Evolutionary conservation across 345 rosid species (phyloP).

Genomic region (Clarkia xantiana): DNA sequence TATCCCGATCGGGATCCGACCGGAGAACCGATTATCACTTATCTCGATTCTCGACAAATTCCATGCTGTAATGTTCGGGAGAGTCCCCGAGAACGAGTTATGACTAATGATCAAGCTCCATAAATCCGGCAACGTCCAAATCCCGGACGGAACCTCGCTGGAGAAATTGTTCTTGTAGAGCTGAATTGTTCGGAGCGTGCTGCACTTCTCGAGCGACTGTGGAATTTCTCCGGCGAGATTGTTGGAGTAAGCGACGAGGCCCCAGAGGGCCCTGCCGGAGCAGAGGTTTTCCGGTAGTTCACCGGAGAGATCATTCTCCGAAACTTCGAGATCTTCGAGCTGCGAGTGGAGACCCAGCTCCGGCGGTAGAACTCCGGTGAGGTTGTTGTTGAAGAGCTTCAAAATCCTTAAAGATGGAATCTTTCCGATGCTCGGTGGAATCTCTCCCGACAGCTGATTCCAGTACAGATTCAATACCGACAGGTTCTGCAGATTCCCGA

Average conservation of each 20-base stretch:
- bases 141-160: constrained; percentile 54
- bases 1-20: constrained; percentile 42
- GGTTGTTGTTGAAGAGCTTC: constrained; percentile 35
- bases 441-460: constrained; percentile 49
- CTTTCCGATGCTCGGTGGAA: constrained; percentile 39
- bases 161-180: constrained; percentile 56
- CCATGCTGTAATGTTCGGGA: constrained; percentile 47
- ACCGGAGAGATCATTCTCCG: constrained; percentile 49
- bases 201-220: constrained; percentile 48
- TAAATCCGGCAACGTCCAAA: constrained; percentile 49
- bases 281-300: constrained; percentile 57
- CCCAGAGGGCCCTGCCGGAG: constrained; percentile 36
- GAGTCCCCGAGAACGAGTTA: constrained; percentile 54
- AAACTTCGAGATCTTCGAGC: constrained; percentile 50
- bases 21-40: constrained; percentile 54
- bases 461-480: constrained; percentile 16
- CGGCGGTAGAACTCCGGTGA: constrained; percentile 56
- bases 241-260: constrained; percentile 51
- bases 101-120: constrained; percentile 38
- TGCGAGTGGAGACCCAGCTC: constrained; percentile 51
- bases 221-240: constrained; percentile 59
- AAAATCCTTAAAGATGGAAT: constrained; percentile 28
- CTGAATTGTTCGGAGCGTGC: constrained; percentile 37
- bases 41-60: constrained; percentile 60
- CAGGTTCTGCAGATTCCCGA: constrained; percentile 47